These are phyloP conservation scores for Chrysoporthe cubensis DNA, from an alignment of 2,329 filamentous ascomycete genomes.

Conservation along the genomic window DNA sequence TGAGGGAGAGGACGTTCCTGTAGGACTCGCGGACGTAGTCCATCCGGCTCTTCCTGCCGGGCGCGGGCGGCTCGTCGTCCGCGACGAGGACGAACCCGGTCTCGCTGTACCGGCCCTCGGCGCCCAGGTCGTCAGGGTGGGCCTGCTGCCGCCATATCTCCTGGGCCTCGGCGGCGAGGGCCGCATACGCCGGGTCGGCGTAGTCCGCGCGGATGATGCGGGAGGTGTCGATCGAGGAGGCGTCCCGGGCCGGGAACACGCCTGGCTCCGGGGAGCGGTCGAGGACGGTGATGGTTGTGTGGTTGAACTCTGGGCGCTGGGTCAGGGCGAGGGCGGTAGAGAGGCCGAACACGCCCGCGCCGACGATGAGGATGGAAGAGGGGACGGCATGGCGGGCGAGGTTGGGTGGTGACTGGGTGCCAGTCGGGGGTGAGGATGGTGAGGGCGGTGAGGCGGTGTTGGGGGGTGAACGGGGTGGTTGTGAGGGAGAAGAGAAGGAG, in stretches of 20 bases:
- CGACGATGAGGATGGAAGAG: conserved; percentile 67
- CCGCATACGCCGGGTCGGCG: conserved; percentile 75
- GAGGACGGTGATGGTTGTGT: conserved; percentile 61
- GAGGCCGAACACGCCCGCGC: conserved; percentile 68
- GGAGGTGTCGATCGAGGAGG: conserved; percentile 65
- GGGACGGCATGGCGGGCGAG: conserved; percentile 34
- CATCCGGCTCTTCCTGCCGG: conserved; percentile 49
- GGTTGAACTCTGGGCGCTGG: conserved; percentile 58
- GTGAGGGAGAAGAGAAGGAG: conserved; percentile 19
- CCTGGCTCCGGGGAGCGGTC: conserved; percentile 50
- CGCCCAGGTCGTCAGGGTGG: conserved; percentile 57
- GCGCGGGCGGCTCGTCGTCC: conserved; percentile 44
- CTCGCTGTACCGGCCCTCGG: conserved; percentile 70
- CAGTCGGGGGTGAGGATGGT: conserved; percentile 29
- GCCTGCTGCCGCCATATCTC: conserved; percentile 67
- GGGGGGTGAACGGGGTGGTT: conserved; percentile 25
- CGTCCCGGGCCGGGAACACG: conserved; percentile 64
- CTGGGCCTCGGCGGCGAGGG: conserved; percentile 73
- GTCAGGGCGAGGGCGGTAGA: conserved; percentile 69
- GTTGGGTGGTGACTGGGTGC: conserved; percentile 5
- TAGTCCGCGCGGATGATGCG: conserved; percentile 77
- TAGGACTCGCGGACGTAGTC: conserved; percentile 65
- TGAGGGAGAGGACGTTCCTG: conserved; percentile 62
- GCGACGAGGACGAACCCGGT: conserved; percentile 69
- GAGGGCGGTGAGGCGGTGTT: conserved; percentile 19